A percentile compares a stretch with the other conserved stretches of the same genome.
Conservation (phyloP, 2,329 filamentous ascomycete species). For the Pseudogymnoascus sp. region DNA sequence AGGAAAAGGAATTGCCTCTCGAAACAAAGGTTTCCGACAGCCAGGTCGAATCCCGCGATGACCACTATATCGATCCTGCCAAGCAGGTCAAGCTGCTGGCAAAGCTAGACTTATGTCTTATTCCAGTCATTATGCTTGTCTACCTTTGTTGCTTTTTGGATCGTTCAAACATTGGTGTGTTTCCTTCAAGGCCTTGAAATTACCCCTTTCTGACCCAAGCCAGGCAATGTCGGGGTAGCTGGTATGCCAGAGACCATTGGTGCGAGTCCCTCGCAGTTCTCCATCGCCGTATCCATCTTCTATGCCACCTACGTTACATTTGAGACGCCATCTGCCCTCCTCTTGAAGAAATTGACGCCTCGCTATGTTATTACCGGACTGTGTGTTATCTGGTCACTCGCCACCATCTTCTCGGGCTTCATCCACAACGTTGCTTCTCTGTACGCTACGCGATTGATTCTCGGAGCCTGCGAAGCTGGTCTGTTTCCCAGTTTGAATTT, state of each 20-base stretch:
- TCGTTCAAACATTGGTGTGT: conserved; percentile 28
- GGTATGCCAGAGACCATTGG: conserved; percentile 18
- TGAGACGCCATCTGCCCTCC: conserved; percentile 39
- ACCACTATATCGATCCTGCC: conserved; percentile 32
- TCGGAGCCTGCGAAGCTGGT: not conserved
- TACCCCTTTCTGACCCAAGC: conserved; percentile 8
- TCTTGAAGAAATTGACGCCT: conserved; percentile 40
- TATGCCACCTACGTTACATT: conserved; percentile 44
- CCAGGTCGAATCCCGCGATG: conserved; percentile 5
- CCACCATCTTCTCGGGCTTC: conserved; percentile 35
- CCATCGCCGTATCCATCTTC: conserved; percentile 36
- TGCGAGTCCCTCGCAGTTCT: conserved; percentile 16
- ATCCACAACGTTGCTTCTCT: conserved; percentile 35
- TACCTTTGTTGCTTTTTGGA: conserved; percentile 49
- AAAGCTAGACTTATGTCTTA: conserved; percentile 40
- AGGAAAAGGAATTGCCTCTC: not conserved
- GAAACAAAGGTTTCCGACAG: conserved; percentile 7
- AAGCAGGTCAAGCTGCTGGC: conserved; percentile 39
- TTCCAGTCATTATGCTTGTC: conserved; percentile 41
- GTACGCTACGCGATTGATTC: conserved; percentile 31
- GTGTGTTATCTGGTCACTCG: conserved; percentile 30
- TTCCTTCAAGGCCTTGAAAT: not conserved
- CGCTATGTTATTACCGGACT: conserved; percentile 33
- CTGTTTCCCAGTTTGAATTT: conserved; percentile 35
- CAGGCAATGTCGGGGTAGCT: conserved; percentile 17